Evolutionary conservation across 148 eudicot genomes (phyloP).

Genomic region (Cornus suecica): DNA sequence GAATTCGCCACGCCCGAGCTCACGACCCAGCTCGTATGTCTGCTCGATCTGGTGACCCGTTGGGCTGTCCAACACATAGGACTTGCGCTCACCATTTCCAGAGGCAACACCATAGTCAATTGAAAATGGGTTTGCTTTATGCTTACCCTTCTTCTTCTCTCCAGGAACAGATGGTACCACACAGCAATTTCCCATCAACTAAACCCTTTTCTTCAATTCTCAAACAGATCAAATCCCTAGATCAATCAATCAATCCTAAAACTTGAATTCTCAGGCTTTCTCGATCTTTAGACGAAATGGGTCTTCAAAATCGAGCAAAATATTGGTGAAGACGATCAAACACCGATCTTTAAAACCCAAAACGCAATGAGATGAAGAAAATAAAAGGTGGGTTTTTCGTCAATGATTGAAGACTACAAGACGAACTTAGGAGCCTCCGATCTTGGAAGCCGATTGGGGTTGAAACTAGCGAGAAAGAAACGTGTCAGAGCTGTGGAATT

Average conservation of each 20-base stretch:
- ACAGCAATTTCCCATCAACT: conserved; percentile 59
- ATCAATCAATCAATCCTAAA: not conserved
- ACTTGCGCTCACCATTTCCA: conserved; percentile 16
- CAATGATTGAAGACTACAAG: not conserved
- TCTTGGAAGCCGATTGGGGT: no score
- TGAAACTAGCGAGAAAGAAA: no score
- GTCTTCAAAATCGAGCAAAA: not conserved
- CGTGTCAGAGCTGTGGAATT: no score
- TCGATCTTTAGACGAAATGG: not conserved
- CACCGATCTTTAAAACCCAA: not conserved
- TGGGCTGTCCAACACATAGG: conserved; percentile 43
- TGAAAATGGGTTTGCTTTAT: conserved; percentile 32
- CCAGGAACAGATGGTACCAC: conserved; percentile 23
- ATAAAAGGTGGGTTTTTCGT: not conserved
- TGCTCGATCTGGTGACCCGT: conserved; percentile 41
- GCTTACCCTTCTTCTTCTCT: conserved; percentile 23
- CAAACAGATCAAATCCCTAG: no score
- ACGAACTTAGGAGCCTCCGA: not conserved
- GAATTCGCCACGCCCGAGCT: conserved; percentile 61
- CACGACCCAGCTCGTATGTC: conserved; percentile 43
- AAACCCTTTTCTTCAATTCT: not conserved
- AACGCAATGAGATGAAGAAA: not conserved
- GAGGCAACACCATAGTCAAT: conserved; percentile 8
- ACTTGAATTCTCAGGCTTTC: not conserved
- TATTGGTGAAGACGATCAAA: not conserved